phyloP scores from a whole-genome alignment of 2,329 filamentous ascomycete genomes.

The Didymella glomerata region DNA sequence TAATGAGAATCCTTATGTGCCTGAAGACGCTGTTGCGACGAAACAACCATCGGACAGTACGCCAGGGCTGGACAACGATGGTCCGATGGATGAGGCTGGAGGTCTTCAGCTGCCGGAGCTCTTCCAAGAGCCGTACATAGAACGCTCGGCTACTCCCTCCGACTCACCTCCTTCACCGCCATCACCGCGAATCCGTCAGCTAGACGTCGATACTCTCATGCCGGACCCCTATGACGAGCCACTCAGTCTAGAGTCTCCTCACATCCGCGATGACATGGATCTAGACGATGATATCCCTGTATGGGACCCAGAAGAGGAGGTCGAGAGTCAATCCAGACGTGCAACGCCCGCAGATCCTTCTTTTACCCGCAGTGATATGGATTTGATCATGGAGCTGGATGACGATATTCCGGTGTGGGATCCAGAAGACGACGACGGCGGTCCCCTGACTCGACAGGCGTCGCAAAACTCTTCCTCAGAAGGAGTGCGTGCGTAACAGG shows the following conservation, averaged over 20 bases:
- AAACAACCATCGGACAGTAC: not conserved
- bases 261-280: conserved; percentile 5
- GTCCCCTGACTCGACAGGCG: no score
- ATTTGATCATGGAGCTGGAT: no score
- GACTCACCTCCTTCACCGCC: not conserved
- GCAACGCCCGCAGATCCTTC: no score
- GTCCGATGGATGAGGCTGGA: no score
- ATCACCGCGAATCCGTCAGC: not conserved
- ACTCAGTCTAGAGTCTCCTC: not conserved
- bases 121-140: no score
- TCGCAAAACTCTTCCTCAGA: not conserved
- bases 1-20: not conserved
- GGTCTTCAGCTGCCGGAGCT: no score
- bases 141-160: not conserved
- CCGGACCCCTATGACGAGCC: not conserved
- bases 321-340: no score
- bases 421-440: not conserved
- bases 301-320: not conserved
- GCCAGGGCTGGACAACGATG: no score
- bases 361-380: no score
- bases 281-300: not conserved
- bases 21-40: not conserved
- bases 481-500: not conserved
- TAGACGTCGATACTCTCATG: not conserved
- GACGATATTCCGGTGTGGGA: no score